Conservation (phyloP, 257 asterid genomes). For the Avicennia marina region DNA sequence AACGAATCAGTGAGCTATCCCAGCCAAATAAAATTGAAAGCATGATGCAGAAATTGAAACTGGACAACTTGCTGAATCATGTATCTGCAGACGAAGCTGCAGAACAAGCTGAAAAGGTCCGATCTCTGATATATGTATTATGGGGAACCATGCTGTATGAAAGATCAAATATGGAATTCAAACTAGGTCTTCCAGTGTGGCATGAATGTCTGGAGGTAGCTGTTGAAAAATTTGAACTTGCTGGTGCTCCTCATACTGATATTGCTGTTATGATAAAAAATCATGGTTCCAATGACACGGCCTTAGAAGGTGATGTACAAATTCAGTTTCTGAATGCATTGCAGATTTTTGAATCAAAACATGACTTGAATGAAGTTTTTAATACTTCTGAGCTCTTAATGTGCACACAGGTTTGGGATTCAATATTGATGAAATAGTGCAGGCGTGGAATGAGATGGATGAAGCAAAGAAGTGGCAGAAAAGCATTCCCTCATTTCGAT, state of each 20-base stretch:
- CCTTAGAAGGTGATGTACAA: neutral
- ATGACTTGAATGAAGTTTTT: neutral
- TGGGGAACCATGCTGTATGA: constrained; percentile 69
- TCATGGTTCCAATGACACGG: constrained; percentile 38
- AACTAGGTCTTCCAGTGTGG: constrained; percentile 12
- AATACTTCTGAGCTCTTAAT: neutral
- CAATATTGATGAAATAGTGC: constrained; percentile 64
- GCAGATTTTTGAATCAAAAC: neutral
- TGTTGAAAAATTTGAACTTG: constrained; percentile 10
- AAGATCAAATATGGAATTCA: constrained; percentile 71
- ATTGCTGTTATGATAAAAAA: constrained; percentile 42
- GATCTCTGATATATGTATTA: constrained; percentile 11
- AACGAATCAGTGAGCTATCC: constrained; percentile 30
- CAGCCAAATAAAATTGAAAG: neutral
- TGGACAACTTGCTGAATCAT: neutral
- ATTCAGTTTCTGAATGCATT: neutral
- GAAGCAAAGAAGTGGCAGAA: constrained; percentile 9
- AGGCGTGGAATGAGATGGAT: constrained; percentile 15
- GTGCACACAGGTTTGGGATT: constrained; percentile 12
- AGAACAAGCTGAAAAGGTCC: constrained; percentile 7
- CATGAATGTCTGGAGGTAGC: constrained; percentile 14
- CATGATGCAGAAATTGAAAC: constrained; percentile 3
- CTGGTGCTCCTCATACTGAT: constrained; percentile 12
- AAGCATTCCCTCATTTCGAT: neutral
- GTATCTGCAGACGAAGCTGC: constrained; percentile 3